Base-by-base conservation (phyloP, 331 rosid species). In the Erythrophleum ivorense region DNA sequence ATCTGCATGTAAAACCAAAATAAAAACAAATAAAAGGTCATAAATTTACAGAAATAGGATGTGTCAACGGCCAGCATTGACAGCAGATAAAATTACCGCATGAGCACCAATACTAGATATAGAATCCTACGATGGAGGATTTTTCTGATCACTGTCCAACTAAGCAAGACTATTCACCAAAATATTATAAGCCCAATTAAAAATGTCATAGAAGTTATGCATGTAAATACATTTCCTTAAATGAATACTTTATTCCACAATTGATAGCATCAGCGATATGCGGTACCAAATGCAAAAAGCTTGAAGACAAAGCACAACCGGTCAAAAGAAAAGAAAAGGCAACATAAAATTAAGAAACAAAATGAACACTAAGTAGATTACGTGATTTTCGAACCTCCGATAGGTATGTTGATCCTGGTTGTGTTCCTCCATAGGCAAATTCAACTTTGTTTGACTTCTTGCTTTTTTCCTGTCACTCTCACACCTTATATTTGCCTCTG, bases 201-300 rank as follows among this genome's bases (percentile, higher is more conserved):
- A 71, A 78, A 38, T 40, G 68, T 73, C 72, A 76, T 9, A 55
- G 50, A 80, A 84, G 62, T 70, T 21, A 4, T 11, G 21, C 5
- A 58, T 41, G 40, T 4, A 31, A n/a, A 18, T 18, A 71, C 55
- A 84, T 8, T 53, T 52, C 75, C 46, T 78, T 76, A 83, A 75
- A 84, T 74, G 48, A 55, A 76, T 76, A 95, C 97, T 97, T 90
- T 91, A 73, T 93, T 97, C 97, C 97, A 91, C 97, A 85, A 59
- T 83, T 81, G 72, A 85, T 81, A 69, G 85, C 75, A 80, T 91
- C 94, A 63, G 77, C 57, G 21, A 85, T 69, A 46, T 90, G 79
- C 53, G 87, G 86, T 69, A 81, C 85, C 82, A 91, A 76, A 75
- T 63, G 87, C 81, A 89, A 80, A 50, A 88, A 92, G 82, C 83